Evolutionary conservation across 148 eudicot genomes (phyloP).

Genomic region (Bassia scoparia): DNA sequence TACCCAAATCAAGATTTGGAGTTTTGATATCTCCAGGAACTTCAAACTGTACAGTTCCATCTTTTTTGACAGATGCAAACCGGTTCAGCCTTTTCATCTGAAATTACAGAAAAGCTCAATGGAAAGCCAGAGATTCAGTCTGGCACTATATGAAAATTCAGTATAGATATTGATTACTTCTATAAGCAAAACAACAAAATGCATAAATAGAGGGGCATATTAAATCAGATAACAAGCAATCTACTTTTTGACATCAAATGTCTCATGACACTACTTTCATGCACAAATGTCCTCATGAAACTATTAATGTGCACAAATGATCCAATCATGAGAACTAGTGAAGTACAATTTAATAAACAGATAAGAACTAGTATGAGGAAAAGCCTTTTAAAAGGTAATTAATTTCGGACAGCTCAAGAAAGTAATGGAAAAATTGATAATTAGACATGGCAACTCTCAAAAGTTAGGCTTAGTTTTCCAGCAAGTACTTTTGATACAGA

Average conservation of each 20-base stretch:
- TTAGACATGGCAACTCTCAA: too few relatives aligned
- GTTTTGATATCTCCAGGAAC: constrained; percentile 39
- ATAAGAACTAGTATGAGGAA: too few relatives aligned
- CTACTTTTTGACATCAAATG: neutral
- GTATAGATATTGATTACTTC: neutral
- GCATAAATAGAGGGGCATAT: too few relatives aligned
- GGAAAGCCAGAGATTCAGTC: neutral
- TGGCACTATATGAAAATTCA: neutral
- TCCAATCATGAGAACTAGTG: too few relatives aligned
- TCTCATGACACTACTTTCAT: neutral
- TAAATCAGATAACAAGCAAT: too few relatives aligned
- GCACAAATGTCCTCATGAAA: neutral
- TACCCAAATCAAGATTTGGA: constrained; percentile 29
- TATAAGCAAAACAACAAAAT: neutral
- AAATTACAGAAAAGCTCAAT: constrained; percentile 12
- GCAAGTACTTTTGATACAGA: too few relatives aligned
- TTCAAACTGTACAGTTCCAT: constrained; percentile 50
- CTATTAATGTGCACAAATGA: too few relatives aligned
- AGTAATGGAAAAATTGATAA: too few relatives aligned
- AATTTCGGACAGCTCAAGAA: too few relatives aligned
- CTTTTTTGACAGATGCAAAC: constrained; percentile 37
- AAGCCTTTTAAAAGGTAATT: too few relatives aligned
- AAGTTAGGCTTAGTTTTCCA: too few relatives aligned
- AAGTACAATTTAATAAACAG: too few relatives aligned
- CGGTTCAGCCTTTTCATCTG: constrained; percentile 50